Conservation (phyloP, 2,329 filamentous ascomycete species). For the Xylariomycetidae sp. region DNA sequence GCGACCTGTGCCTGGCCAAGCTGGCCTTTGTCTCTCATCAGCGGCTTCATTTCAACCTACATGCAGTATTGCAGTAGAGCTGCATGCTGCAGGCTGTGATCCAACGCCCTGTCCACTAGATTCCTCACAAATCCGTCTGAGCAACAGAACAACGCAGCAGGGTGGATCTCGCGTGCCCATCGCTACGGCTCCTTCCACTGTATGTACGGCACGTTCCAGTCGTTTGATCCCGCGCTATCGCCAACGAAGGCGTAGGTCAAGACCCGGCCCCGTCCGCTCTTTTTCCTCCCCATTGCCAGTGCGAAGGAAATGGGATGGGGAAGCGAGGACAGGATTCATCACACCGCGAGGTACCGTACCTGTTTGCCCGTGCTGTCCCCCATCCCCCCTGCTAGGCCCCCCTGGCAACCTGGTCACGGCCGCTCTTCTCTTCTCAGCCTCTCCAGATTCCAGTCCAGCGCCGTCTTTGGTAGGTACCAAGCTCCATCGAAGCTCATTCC, state of each 20-base stretch:
- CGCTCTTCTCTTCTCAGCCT: slow-evolving; percentile 10
- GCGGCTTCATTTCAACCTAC: slow-evolving; percentile 24
- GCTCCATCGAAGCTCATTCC: slow-evolving; percentile 10
- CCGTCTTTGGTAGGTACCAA: slow-evolving; percentile 10
- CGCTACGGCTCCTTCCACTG: slow-evolving; percentile 13
- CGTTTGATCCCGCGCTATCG: slow-evolving; percentile 1
- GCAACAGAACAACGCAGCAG: slow-evolving; percentile 7
- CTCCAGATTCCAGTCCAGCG: slow-evolving; percentile 12
- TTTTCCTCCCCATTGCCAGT: no score
- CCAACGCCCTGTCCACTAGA: slow-evolving; percentile 9
- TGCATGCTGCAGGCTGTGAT: slow-evolving; percentile 21
- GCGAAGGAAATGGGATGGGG: no score
- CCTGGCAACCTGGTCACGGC: no score
- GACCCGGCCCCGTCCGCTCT: no score
- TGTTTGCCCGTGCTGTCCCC: no score
- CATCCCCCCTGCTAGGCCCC: no score
- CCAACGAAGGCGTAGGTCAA: no score
- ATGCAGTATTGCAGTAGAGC: slow-evolving; percentile 19
- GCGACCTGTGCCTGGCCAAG: no score
- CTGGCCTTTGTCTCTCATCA: slow-evolving; percentile 11
- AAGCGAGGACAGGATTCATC: no score
- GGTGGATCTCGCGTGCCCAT: slow-evolving; percentile 8
- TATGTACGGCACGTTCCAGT: no score
- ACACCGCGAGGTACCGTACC: no score
- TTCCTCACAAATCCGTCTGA: slow-evolving; percentile 6